Percentiles rank a stretch among this genome's conserved stretches.
phyloP scores from a whole-genome alignment of 495 filamentous ascomycete genomes.

The Aspergillus homomorphus region DNA sequence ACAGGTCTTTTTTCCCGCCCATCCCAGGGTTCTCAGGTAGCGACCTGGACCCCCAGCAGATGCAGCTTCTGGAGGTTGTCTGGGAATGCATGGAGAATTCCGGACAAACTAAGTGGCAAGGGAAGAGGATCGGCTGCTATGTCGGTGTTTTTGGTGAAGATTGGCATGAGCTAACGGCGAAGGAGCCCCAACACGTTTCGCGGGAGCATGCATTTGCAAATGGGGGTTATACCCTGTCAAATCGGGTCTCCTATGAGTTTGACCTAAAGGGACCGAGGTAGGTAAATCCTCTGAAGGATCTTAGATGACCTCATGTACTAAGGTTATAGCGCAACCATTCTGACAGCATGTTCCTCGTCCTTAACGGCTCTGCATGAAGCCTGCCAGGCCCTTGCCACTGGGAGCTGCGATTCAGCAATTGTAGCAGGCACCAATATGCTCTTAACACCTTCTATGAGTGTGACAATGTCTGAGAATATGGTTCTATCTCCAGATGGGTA shows the following conservation, averaged over 20 bases:
- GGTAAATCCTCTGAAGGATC: constrained; percentile 8
- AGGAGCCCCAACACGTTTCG: constrained; percentile 24
- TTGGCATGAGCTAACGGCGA: constrained; percentile 30
- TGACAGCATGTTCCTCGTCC: constrained; percentile 35
- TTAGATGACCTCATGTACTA: constrained; percentile 18
- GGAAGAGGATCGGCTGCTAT: constrained; percentile 45
- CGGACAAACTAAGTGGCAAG: constrained; percentile 44
- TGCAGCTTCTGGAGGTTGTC: constrained; percentile 52
- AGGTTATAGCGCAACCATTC: constrained; percentile 29
- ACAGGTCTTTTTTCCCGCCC: constrained; percentile 35
- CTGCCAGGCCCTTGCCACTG: constrained; percentile 24
- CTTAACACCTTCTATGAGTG: constrained; percentile 28
- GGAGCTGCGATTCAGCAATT: constrained; percentile 37
- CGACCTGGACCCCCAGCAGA: constrained; percentile 57
- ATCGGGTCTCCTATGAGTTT: constrained; percentile 34
- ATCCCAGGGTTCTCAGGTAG: too few species aligned
- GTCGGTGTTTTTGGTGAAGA: constrained; percentile 45
- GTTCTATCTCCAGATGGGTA: constrained; percentile 22
- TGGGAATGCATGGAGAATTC: constrained; percentile 37
- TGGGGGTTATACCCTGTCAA: constrained; percentile 32
- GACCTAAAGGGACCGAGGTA: constrained; percentile 29
- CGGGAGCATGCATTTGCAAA: constrained; percentile 20
- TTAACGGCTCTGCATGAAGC: constrained; percentile 31
- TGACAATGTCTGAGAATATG: constrained; percentile 28
- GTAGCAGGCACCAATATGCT: constrained; percentile 42